A percentile compares a stretch with the other conserved stretches of the same genome.
These are phyloP conservation scores for Paxillus ammoniavirescens DNA, from an alignment of 768 basidiomycete genomes.

Conservation along the genomic window DNA sequence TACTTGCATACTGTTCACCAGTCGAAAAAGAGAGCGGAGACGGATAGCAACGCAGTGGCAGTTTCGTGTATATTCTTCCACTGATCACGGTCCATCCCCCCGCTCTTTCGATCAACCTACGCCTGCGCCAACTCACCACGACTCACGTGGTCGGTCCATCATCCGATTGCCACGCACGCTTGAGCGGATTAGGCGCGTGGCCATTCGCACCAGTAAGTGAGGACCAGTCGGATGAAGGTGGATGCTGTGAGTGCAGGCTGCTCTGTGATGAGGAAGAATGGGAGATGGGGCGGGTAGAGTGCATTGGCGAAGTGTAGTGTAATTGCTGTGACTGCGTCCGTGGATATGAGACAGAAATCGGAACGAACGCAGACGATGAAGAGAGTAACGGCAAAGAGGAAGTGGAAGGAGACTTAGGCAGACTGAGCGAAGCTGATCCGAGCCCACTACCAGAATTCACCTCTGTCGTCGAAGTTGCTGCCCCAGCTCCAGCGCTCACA, in stretches of 20 bases:
- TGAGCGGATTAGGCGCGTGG: constrained; percentile 17
- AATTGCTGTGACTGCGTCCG: constrained; percentile 6
- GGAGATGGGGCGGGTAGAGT: constrained; percentile 2
- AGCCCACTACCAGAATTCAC: too few relatives aligned
- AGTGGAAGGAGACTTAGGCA: not conserved
- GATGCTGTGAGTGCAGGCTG: constrained; percentile 17
- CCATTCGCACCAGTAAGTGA: constrained; percentile 28
- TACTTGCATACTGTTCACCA: too few relatives aligned
- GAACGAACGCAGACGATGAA: not conserved
- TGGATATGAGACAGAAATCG: not conserved
- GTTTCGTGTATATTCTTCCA: too few relatives aligned
- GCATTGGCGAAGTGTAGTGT: constrained; percentile 6
- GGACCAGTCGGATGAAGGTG: constrained; percentile 25
- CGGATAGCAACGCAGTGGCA: too few relatives aligned
- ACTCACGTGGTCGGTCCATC: constrained; percentile 19
- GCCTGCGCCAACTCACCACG: not conserved
- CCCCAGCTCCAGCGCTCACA: not conserved
- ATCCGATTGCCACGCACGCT: constrained; percentile 27
- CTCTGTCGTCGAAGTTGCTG: not conserved
- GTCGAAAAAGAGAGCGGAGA: too few relatives aligned
- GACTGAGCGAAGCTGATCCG: not conserved
- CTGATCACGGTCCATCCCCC: too few relatives aligned
- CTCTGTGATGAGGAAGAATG: constrained; percentile 2
- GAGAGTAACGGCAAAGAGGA: not conserved
- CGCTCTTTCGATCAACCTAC: too few relatives aligned